These are phyloP conservation scores for Penicillium riverlandense DNA, from an alignment of 495 filamentous ascomycete genomes.

Conservation along the genomic window DNA sequence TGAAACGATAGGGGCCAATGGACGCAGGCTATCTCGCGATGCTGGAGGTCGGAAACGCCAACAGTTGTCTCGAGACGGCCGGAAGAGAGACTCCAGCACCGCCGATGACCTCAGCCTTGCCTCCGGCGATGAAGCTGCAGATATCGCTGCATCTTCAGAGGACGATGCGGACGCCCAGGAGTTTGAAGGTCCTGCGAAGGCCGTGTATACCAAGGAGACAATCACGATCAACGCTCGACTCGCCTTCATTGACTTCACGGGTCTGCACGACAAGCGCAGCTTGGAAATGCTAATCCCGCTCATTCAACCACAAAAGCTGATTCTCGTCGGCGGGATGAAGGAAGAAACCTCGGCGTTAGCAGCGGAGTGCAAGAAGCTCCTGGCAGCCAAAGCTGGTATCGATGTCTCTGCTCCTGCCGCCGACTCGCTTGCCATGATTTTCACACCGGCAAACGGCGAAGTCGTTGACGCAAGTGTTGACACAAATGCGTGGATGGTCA, in stretches of 20 bases:
- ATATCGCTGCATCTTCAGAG: conserved; percentile 40
- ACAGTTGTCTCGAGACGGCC: conserved; percentile 29
- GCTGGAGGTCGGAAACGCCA: conserved; percentile 36
- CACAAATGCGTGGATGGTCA: conserved; percentile 95
- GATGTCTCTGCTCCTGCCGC: conserved; percentile 22
- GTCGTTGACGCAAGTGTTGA: conserved; percentile 87
- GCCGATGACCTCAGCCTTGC: conserved; percentile 31
- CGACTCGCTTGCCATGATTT: conserved; percentile 52
- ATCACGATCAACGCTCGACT: conserved; percentile 65
- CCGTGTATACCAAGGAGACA: conserved; percentile 50
- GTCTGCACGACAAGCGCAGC: conserved; percentile 86
- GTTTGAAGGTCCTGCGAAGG: conserved; percentile 66
- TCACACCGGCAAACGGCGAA: conserved; percentile 66
- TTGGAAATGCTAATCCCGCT: conserved; percentile 91
- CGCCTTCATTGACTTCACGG: conserved; percentile 84
- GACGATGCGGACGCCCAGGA: conserved; percentile 38
- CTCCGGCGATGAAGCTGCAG: conserved; percentile 38
- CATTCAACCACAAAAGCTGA: conserved; percentile 88
- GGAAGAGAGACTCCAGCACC: conserved; percentile 36
- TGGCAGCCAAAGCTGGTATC: conserved; percentile 46
- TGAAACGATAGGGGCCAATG: conserved; percentile 45
- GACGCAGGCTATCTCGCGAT: conserved; percentile 26
- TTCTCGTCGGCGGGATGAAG: conserved; percentile 72
- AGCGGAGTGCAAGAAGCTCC: conserved; percentile 69
- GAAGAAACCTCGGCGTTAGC: conserved; percentile 73